Percentiles rank a stretch among this genome's conserved stretches.
Evolutionary conservation across 139 green algal genomes (phyloP).

Genomic region (Micromonas commoda): DNA sequence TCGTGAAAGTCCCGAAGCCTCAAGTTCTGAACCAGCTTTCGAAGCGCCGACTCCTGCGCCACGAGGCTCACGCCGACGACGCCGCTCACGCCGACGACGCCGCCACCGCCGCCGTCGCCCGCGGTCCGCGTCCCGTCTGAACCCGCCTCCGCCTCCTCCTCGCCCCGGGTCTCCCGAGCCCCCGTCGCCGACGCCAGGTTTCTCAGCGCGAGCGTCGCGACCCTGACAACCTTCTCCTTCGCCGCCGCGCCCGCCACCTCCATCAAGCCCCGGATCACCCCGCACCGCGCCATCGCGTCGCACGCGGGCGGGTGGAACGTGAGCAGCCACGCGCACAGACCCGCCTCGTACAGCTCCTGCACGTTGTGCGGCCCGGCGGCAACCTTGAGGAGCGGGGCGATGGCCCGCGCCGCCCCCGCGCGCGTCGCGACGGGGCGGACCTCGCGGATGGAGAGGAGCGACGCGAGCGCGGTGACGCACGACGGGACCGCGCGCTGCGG

Average conservation of each 20-base stretch:
- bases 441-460: no score
- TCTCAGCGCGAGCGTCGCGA: constrained; percentile 68
- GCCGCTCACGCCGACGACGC: not conserved
- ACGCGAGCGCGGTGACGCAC: no score
- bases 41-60: not conserved
- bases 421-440: not conserved
- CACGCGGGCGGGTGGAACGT: constrained; percentile 63
- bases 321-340: constrained; percentile 85
- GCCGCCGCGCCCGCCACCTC: constrained; percentile 57
- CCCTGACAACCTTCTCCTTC: constrained; percentile 95
- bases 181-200: constrained; percentile 56
- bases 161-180: constrained; percentile 45
- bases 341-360: constrained; percentile 91
- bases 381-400: not conserved
- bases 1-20: constrained; percentile 58
- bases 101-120: not conserved
- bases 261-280: constrained; percentile 66
- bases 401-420: no score
- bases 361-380: constrained; percentile 42
- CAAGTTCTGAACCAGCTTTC: not conserved
- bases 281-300: constrained; percentile 46
- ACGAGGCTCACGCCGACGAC: not conserved
- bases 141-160: not conserved
- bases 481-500: no score
- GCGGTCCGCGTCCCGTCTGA: not conserved